phyloP scores from a whole-genome alignment of 2,329 filamentous ascomycete genomes.

The Xylariaceae sp. region DNA sequence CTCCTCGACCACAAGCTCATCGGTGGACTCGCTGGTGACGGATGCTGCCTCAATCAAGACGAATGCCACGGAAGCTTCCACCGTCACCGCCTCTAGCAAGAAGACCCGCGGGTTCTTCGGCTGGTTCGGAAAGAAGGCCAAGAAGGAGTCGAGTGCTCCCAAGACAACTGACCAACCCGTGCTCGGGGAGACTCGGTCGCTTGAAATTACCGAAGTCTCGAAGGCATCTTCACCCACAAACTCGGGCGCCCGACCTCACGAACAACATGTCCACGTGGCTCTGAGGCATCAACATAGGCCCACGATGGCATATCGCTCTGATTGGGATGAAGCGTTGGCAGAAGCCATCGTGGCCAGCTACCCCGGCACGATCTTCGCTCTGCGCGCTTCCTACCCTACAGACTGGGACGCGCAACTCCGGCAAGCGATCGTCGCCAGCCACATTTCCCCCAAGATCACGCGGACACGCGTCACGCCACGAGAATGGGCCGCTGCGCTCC shows the following conservation, averaged over 20 bases:
- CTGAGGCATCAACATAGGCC: conserved; percentile 17
- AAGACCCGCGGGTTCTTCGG: conserved; percentile 14
- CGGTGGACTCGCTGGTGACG: conserved; percentile 11
- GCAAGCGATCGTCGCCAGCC: conserved; percentile 15
- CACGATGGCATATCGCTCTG: conserved; percentile 16
- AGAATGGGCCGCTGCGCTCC: conserved; percentile 31
- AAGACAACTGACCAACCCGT: conserved; percentile 5
- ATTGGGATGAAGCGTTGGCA: conserved; percentile 29
- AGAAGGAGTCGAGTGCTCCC: conserved; percentile 9
- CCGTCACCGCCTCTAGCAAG: conserved; percentile 9
- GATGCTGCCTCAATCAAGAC: conserved; percentile 15
- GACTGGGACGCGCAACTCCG: conserved; percentile 18
- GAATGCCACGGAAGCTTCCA: conserved; percentile 14
- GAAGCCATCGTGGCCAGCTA: conserved; percentile 26
- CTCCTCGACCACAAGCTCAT: conserved; percentile 14
- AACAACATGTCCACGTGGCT: conserved; percentile 11
- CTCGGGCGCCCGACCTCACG: conserved; percentile 10
- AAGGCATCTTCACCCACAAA: conserved; percentile 16
- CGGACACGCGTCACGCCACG: conserved; percentile 15
- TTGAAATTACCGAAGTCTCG: too few relatives aligned
- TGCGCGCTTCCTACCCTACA: conserved; percentile 14
- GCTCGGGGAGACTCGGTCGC: too few relatives aligned
- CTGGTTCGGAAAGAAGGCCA: conserved; percentile 17
- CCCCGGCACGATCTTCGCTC: conserved; percentile 9
- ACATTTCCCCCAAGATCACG: conserved; percentile 9